These are phyloP conservation scores for Cryptosporidium andersoni DNA, from an alignment of 169 alveolate species.

Conservation along the genomic window DNA sequence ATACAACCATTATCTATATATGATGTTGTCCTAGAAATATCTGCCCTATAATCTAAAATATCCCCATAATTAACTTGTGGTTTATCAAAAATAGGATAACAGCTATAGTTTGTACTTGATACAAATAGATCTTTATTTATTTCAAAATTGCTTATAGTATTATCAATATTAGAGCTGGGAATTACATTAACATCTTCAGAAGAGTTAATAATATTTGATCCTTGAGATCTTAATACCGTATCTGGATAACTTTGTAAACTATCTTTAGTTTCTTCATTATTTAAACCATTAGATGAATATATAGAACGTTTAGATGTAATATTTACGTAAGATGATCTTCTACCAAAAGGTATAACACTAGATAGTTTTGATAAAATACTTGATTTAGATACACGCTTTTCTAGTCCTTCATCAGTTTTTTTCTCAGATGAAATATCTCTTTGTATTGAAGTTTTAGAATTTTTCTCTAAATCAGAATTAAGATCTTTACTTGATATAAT, in stretches of 20 bases:
- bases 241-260: not conserved
- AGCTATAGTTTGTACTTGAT: not conserved
- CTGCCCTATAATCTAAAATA: constrained; percentile 56
- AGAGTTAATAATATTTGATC: constrained; percentile 15
- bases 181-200: not conserved
- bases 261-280: not conserved
- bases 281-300: not conserved
- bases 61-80: constrained; percentile 42
- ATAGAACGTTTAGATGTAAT: not conserved
- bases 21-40: constrained; percentile 18
- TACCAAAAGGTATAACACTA: constrained; percentile 19
- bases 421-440: not conserved
- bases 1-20: not conserved
- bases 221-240: not conserved
- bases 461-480: not conserved
- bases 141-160: not conserved
- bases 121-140: not conserved
- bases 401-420: constrained; percentile 1
- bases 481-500: not conserved
- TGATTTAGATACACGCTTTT: not conserved
- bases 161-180: constrained; percentile 18
- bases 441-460: not conserved
- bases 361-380: constrained; percentile 36
- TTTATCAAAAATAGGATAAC: constrained; percentile 9
- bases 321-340: not conserved